These are phyloP conservation scores for Gossypium lobatum DNA, from an alignment of 441 rosid genomes.

Conservation along the genomic window DNA sequence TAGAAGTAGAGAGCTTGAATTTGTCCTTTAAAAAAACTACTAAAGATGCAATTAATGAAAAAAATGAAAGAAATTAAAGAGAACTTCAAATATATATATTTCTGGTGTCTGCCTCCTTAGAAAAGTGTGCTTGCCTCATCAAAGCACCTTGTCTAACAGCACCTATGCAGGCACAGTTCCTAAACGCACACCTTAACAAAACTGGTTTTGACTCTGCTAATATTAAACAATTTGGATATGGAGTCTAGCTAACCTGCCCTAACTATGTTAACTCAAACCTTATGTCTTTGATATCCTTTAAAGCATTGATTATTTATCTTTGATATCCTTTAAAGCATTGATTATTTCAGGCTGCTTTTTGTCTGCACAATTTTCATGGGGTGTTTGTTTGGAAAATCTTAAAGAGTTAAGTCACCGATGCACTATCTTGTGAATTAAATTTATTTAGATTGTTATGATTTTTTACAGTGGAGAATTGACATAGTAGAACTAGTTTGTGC, in stretches of 20 bases:
- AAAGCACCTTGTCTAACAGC: not conserved
- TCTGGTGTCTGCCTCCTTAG: not conserved
- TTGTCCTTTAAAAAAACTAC: not conserved
- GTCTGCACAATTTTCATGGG: not conserved
- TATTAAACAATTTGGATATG: not conserved
- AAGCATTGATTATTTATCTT: not conserved
- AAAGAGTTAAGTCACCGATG: not conserved
- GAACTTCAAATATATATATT: not conserved
- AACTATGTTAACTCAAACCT: not conserved
- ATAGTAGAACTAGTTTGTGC: not conserved
- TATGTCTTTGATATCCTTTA: not conserved
- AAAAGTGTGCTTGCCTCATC: not conserved
- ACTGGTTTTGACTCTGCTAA: not conserved
- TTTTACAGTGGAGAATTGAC: not conserved
- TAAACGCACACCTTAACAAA: not conserved
- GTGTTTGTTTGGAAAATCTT: not conserved
- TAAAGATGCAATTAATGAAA: not conserved
- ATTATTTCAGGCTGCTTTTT: not conserved
- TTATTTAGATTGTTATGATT: not conserved
- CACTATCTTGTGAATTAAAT: not conserved
- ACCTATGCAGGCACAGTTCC: not conserved
- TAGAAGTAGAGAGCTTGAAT: not conserved
- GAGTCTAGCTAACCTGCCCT: not conserved
- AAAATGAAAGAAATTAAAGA: not conserved
- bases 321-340: too few species aligned